Percentiles rank a stretch among this genome's conserved stretches.
These are phyloP conservation scores for Fulvia fulva DNA, from an alignment of 2,329 filamentous ascomycete genomes.

Conservation along the genomic window DNA sequence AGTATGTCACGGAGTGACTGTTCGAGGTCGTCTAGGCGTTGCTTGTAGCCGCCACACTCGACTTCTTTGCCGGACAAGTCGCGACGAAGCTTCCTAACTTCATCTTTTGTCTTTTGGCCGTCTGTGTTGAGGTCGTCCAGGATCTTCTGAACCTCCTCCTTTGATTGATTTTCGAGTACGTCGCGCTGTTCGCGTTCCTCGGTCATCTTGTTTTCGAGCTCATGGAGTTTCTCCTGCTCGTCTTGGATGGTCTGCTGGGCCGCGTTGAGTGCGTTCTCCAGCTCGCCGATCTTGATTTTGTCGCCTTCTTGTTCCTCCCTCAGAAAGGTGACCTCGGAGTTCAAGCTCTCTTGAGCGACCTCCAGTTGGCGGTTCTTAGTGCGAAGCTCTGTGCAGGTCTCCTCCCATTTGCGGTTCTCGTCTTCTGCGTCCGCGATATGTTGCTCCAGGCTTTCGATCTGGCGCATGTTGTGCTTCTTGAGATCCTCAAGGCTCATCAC, in stretches of 20 bases:
- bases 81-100: conserved; percentile 76
- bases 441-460: conserved; percentile 76
- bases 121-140: conserved; percentile 91
- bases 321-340: conserved; percentile 89
- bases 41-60: conserved; percentile 87
- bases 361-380: conserved; percentile 82
- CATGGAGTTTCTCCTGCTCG: conserved; percentile 65
- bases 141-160: conserved; percentile 90
- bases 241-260: conserved; percentile 77
- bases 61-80: conserved; percentile 77
- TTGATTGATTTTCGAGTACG: conserved; percentile 79
- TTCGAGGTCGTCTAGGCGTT: conserved; percentile 84
- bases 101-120: conserved; percentile 76
- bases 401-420: conserved; percentile 81
- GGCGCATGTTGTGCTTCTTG: conserved; percentile 70
- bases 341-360: conserved; percentile 87
- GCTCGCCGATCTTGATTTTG: conserved; percentile 94
- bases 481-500: conserved; percentile 87
- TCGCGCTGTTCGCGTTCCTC: conserved; percentile 84
- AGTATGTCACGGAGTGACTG: conserved; percentile 81
- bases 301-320: conserved; percentile 95
- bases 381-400: conserved; percentile 77
- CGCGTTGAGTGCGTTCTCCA: conserved; percentile 77
- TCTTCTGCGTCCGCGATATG: conserved; percentile 79
- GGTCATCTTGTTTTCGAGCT: conserved; percentile 60